These are phyloP conservation scores for Chaetomiaceae sp. DNA, from an alignment of 2,329 filamentous ascomycete species.

Conservation along the genomic window DNA sequence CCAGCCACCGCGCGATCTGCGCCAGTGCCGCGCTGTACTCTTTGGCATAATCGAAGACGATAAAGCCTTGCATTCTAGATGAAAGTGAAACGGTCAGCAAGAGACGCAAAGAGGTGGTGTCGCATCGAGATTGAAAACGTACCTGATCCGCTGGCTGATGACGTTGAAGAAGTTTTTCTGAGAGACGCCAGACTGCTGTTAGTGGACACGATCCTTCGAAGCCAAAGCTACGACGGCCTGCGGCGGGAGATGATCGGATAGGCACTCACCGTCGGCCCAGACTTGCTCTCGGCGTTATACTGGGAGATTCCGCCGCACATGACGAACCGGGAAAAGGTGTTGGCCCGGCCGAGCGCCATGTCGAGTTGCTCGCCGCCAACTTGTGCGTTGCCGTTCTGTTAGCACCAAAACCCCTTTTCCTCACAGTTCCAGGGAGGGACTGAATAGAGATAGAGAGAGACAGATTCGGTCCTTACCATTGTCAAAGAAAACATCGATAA, in stretches of 20 bases:
- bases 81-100: no score
- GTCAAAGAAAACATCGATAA: conserved; percentile 67
- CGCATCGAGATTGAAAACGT: no score
- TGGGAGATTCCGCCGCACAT: conserved; percentile 68
- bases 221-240: no score
- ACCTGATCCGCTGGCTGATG: conserved; percentile 42
- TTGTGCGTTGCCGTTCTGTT: conserved; percentile 26
- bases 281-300: conserved; percentile 56
- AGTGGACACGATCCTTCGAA: no score
- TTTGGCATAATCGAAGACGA: conserved; percentile 62
- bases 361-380: conserved; percentile 69
- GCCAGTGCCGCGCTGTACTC: conserved; percentile 54
- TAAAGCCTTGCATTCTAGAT: conserved; percentile 66
- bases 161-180: conserved; percentile 27
- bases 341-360: conserved; percentile 59
- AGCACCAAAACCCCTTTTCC: no score
- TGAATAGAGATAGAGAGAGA: no score
- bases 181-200: background rate
- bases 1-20: conserved; percentile 63
- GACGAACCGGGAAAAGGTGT: conserved; percentile 58
- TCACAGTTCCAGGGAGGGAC: no score
- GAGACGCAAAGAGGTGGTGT: no score
- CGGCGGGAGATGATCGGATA: no score
- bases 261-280: conserved; percentile 50
- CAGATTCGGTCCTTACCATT: no score